Evolutionary conservation across 2,329 filamentous ascomycete species (phyloP).

Genomic region (Meredithiella fracta): DNA sequence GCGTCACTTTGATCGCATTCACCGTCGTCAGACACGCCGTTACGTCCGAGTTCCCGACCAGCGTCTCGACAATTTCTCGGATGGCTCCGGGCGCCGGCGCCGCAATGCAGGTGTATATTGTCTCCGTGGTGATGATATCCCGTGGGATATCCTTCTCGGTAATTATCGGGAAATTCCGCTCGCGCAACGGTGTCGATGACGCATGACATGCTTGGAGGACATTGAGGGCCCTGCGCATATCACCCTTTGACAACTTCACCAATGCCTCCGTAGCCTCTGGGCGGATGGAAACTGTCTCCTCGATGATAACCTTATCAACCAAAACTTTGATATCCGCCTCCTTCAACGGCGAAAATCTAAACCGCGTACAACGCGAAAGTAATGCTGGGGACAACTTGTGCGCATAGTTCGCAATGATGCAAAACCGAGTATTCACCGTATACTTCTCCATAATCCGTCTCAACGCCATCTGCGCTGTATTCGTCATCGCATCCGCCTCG

Average conservation of each 20-base stretch:
- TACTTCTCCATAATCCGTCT: conserved; percentile 98
- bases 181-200: conserved; percentile 57
- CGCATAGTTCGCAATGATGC: conserved; percentile 96
- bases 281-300: conserved; percentile 73
- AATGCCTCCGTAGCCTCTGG: conserved; percentile 67
- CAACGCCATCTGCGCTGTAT: conserved; percentile 92
- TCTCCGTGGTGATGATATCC: conserved; percentile 71
- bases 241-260: conserved; percentile 76
- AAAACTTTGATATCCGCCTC: conserved; percentile 69
- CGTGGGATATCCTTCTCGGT: conserved; percentile 50
- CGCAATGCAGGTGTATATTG: conserved; percentile 95
- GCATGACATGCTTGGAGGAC: conserved; percentile 94
- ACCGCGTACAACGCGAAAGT: conserved; percentile 82
- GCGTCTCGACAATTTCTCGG: conserved; percentile 62
- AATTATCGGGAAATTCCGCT: conserved; percentile 41
- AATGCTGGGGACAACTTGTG: conserved; percentile 92
- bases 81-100: conserved; percentile 86
- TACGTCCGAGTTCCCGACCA: conserved; percentile 73
- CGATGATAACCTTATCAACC: conserved; percentile 77
- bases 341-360: conserved; percentile 86
- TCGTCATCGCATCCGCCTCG: conserved; percentile 99
- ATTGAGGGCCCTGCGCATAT: conserved; percentile 89
- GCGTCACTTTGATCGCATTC: conserved; percentile 68
- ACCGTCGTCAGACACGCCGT: conserved; percentile 78
- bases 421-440: conserved; percentile 92